These are phyloP conservation scores for Aspergillus sp. DNA, from an alignment of 2,329 filamentous ascomycete genomes.

Conservation along the genomic window DNA sequence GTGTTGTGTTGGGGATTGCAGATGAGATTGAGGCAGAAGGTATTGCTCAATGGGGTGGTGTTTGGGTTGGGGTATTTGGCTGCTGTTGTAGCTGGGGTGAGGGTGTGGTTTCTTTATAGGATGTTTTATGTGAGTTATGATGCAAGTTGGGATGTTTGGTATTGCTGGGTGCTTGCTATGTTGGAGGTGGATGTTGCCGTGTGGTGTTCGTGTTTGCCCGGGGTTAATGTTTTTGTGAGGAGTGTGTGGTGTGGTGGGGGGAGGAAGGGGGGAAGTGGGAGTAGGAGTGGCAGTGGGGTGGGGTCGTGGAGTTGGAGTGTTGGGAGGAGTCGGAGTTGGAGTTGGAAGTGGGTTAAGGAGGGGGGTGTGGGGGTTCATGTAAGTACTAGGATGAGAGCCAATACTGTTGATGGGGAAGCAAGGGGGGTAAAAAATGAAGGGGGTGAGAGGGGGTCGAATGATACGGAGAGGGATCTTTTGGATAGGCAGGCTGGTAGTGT, in stretches of 20 bases:
- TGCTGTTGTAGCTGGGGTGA: not conserved
- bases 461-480: slow-evolving; percentile 1
- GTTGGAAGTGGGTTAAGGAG: not conserved
- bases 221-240: slow-evolving; percentile 7
- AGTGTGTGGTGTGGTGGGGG: not conserved
- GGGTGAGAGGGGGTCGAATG: not conserved
- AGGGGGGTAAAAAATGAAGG: not conserved
- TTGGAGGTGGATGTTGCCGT: slow-evolving; percentile 8
- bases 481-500: not conserved
- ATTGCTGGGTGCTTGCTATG: slow-evolving; percentile 10
- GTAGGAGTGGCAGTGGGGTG: not conserved
- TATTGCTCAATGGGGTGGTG: slow-evolving; percentile 1
- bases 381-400: not conserved
- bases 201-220: slow-evolving; percentile 6
- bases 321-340: not conserved
- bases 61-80: slow-evolving; percentile 10
- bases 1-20: slow-evolving; percentile 5
- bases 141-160: slow-evolving; percentile 7
- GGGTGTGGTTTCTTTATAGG: slow-evolving; percentile 4
- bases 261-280: too few species aligned
- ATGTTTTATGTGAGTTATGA: slow-evolving; percentile 9
- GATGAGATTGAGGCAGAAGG: slow-evolving; percentile 10
- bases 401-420: not conserved
- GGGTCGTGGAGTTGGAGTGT: not conserved
- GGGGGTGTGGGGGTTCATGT: not conserved